These are phyloP conservation scores for Silene coronaria DNA, from an alignment of 179 eudicot genomes.

Conservation along the genomic window DNA sequence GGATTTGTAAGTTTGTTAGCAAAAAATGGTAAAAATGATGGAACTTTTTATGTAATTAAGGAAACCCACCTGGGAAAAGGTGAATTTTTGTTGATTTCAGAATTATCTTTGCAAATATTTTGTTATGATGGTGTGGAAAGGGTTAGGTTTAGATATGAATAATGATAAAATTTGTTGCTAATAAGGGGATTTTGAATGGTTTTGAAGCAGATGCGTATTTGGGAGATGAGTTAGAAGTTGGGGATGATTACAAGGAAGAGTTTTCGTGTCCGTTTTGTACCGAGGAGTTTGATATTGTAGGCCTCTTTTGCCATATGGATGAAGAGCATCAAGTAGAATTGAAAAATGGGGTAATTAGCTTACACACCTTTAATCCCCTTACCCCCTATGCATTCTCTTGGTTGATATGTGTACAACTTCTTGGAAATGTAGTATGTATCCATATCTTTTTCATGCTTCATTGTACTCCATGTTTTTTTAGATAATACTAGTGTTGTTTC, in stretches of 20 bases:
- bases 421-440: neutral
- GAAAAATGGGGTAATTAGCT: constrained; percentile 67
- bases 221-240: constrained; percentile 66
- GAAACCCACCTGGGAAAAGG: neutral
- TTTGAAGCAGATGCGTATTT: constrained; percentile 47
- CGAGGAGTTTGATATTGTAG: constrained; percentile 84
- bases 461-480: neutral
- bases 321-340: constrained; percentile 79
- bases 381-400: neutral
- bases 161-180: neutral
- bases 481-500: neutral
- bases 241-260: constrained; percentile 71
- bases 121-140: neutral
- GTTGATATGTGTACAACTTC: neutral
- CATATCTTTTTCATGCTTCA: neutral
- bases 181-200: neutral
- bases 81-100: constrained; percentile 4
- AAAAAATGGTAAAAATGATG: neutral
- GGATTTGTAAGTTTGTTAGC: neutral
- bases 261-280: constrained; percentile 86
- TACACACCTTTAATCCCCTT: neutral
- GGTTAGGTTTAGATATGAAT: neutral
- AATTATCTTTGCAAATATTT: neutral
- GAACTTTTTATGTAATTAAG: neutral
- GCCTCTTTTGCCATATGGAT: constrained; percentile 87